Percentiles rank a stretch among this genome's conserved stretches.
Conservation (phyloP, 2,329 filamentous ascomycete species). For the Fusarium chuoi region DNA sequence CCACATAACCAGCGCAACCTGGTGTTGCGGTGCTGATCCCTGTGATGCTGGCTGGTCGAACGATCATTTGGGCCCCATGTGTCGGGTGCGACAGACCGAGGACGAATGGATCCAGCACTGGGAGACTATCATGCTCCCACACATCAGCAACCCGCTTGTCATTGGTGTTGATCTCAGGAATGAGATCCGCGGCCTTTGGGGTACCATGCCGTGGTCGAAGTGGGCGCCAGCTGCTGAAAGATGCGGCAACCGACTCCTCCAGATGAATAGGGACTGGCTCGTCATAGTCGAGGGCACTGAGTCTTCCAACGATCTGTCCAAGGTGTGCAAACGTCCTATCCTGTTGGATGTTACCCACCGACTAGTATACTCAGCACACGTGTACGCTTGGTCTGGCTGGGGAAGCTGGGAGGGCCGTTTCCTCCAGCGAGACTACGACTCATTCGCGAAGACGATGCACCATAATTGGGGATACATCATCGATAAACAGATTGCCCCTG, state of each 20-base stretch:
- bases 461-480: constrained; percentile 74
- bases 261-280: constrained; percentile 71
- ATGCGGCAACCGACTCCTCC: constrained; percentile 69
- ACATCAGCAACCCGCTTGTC: constrained; percentile 68
- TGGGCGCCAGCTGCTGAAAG: constrained; percentile 73
- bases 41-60: constrained; percentile 76
- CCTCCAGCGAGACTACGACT: constrained; percentile 67
- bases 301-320: constrained; percentile 72
- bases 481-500: constrained; percentile 57
- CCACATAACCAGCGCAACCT: constrained; percentile 75
- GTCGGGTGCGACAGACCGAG: constrained; percentile 70
- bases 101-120: constrained; percentile 74
- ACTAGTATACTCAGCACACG: constrained; percentile 75
- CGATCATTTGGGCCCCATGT: constrained; percentile 68
- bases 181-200: constrained; percentile 75
- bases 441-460: constrained; percentile 71
- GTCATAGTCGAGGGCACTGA: constrained; percentile 75
- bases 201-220: constrained; percentile 72
- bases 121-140: constrained; percentile 70
- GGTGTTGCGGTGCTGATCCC: constrained; percentile 75
- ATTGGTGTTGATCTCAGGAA: constrained; percentile 75
- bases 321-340: constrained; percentile 66
- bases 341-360: constrained; percentile 63
- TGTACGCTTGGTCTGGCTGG: constrained; percentile 78
- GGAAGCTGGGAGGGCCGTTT: constrained; percentile 69